Evolutionary conservation across 2,329 filamentous ascomycete species (phyloP), one percentile per base, ranked within the genome.

Genomic region (Exophiala sp.): DNA sequence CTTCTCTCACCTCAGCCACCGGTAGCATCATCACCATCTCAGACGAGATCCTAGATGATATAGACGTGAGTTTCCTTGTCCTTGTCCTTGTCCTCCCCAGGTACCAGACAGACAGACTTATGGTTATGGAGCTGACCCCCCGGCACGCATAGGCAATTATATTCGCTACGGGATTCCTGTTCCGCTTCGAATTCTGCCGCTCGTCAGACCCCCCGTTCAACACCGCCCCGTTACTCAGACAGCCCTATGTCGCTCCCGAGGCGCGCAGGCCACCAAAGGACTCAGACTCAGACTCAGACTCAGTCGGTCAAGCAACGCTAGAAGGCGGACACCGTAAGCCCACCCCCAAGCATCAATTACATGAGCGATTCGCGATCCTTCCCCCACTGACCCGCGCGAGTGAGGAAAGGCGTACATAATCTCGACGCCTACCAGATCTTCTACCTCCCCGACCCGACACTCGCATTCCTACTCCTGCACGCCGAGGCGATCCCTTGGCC

Each of bases 401-500:
- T n/a, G n/a, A n/a, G n/a, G n/a, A n/a, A 24, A 47, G 46, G 46
- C 6, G 46, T 48, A 23, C 46, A 48, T 18, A 48, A 48, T 23
- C 46, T 48, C 19, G 46, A 48, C 27, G 38, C 46, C 10, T 38
- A 48, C n/a, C 46, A 48, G 27, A 32, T 48, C 13, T 48, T 48
- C 46, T 48, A 48, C 27, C 38, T 48, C 11, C 46, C 46, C 3
- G 46, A 48, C 27, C 46, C 46, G 1, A 48, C 46, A 16, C 19
- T 48, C 2, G 27, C 38, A 43, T 48, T 48, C 27, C 21, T 48
- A n/a, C 46, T 48, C 21, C 46, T 48, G 7, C 46, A 48, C 27
- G 46, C 46, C 16, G 46, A 48, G 43, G 46, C 46, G 13, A 48
- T 48, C 8, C 46, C 46, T n/a, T 48, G 46, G 46, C 46, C 46